Conservation (phyloP, 139 green algal genomes). For the Protoeuglena noctilucae region DNA sequence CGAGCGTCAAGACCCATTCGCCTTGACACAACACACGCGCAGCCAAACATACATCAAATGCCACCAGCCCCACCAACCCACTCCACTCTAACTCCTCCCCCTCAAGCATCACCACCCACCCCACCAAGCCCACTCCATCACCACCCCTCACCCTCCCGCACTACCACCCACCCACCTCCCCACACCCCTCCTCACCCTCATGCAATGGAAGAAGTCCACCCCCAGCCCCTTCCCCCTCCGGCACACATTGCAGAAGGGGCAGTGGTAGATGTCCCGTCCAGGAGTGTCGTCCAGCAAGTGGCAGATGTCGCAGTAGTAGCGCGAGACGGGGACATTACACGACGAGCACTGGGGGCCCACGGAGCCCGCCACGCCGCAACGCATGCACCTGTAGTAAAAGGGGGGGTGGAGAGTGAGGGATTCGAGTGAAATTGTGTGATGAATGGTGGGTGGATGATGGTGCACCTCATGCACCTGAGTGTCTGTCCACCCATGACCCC, state of each 20-base stretch:
- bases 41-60: too few species aligned
- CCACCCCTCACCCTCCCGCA: too few species aligned
- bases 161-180: too few species aligned
- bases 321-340: slow-evolving; percentile 44
- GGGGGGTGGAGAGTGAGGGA: background rate
- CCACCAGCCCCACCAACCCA: too few species aligned
- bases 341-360: slow-evolving; percentile 33
- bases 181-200: slow-evolving; percentile 44
- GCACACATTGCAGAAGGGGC: slow-evolving; percentile 98
- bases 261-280: slow-evolving; percentile 85
- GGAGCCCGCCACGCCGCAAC: slow-evolving; percentile 56
- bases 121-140: too few species aligned
- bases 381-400: slow-evolving; percentile 88
- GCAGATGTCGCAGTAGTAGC: slow-evolving; percentile 95
- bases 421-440: background rate
- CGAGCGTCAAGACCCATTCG: too few species aligned
- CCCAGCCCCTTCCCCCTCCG: slow-evolving; percentile 48
- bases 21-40: too few species aligned
- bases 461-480: too few species aligned
- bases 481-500: too few species aligned
- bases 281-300: slow-evolving; percentile 83
- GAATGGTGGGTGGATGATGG: too few species aligned
- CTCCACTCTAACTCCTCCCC: too few species aligned
- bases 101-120: too few species aligned
- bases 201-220: slow-evolving; percentile 94